Evolutionary conservation across 768 basidiomycete species (phyloP).

Genomic region (Plicaturopsis crispa): DNA sequence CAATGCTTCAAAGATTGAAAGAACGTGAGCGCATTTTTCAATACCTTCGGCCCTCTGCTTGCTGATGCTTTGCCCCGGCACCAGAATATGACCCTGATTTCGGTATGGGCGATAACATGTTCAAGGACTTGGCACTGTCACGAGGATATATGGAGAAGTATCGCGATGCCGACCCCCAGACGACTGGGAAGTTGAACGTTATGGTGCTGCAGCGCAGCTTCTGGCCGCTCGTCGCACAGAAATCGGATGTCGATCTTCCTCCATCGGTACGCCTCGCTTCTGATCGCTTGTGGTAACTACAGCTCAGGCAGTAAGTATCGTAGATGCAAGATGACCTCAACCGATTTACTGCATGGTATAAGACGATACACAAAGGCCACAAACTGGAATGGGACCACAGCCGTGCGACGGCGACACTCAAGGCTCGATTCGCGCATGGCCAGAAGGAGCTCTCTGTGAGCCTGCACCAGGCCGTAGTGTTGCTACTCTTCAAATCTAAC

Average conservation of each 20-base stretch:
- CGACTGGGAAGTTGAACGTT: slow-evolving; percentile 49
- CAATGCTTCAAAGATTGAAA: slow-evolving; percentile 80
- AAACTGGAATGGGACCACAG: slow-evolving; percentile 82
- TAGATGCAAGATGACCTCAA: slow-evolving; percentile 72
- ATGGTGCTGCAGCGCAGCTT: slow-evolving; percentile 84
- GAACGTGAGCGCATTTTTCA: slow-evolving; percentile 43
- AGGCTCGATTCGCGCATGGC: slow-evolving; percentile 56
- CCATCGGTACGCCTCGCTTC: slow-evolving; percentile 33
- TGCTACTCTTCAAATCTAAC: slow-evolving; percentile 79
- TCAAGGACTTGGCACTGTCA: slow-evolving; percentile 80
- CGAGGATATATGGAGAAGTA: slow-evolving; percentile 66
- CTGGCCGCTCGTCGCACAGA: slow-evolving; percentile 72
- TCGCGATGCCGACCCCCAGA: slow-evolving; percentile 29
- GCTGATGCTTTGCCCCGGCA: slow-evolving; percentile 4
- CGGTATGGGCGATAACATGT: slow-evolving; percentile 91
- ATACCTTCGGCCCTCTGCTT: background rate
- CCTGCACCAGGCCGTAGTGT: slow-evolving; percentile 82
- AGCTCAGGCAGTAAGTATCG: background rate
- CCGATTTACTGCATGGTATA: slow-evolving; percentile 66
- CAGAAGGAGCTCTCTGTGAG: slow-evolving; percentile 87
- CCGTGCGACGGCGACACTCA: slow-evolving; percentile 76
- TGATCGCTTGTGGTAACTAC: slow-evolving; percentile 1
- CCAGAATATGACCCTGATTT: slow-evolving; percentile 94
- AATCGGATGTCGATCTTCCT: slow-evolving; percentile 45
- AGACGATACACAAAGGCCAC: slow-evolving; percentile 65